phyloP scores from a whole-genome alignment of 2,329 filamentous ascomycete genomes.

The Zalaria sp. region DNA sequence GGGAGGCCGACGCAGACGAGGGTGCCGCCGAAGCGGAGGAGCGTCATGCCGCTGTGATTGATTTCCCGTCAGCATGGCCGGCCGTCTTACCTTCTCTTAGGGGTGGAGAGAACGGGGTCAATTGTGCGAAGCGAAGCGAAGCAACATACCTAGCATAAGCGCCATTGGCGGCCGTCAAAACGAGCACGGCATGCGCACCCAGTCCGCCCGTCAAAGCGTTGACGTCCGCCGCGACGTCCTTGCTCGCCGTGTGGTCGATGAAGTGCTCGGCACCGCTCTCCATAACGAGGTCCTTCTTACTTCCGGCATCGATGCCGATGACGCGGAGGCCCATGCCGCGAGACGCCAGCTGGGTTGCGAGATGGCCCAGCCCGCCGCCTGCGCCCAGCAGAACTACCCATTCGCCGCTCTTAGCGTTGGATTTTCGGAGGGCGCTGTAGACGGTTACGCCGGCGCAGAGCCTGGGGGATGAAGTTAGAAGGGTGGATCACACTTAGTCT shows the following conservation, averaged over 20 bases:
- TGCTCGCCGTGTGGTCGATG: constrained; percentile 44
- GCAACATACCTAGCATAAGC: constrained; percentile 25
- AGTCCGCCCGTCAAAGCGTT: constrained; percentile 41
- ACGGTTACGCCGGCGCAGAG: constrained; percentile 55
- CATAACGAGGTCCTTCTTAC: constrained; percentile 47
- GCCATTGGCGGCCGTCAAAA: constrained; percentile 34
- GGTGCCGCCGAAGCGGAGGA: constrained; percentile 31
- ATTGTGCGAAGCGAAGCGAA: background rate
- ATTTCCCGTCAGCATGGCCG: background rate
- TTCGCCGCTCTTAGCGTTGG: constrained; percentile 42
- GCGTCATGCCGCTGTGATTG: constrained; percentile 15
- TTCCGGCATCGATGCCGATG: constrained; percentile 50
- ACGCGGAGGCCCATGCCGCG: constrained; percentile 49
- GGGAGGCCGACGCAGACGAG: constrained; percentile 34
- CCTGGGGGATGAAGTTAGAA: background rate
- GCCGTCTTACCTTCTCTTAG: background rate
- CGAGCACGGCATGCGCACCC: constrained; percentile 47
- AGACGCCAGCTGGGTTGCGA: constrained; percentile 46
- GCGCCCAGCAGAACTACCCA: constrained; percentile 40
- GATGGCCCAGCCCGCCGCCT: constrained; percentile 41
- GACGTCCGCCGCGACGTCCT: constrained; percentile 39
- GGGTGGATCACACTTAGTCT: too few relatives aligned
- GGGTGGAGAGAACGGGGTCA: background rate
- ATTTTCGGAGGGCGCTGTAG: constrained; percentile 51
- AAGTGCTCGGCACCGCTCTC: constrained; percentile 53